Evolutionary conservation across 345 rosid species (phyloP), one percentile per base, ranked within the genome.

Genomic region (Nasturtium officinale): DNA sequence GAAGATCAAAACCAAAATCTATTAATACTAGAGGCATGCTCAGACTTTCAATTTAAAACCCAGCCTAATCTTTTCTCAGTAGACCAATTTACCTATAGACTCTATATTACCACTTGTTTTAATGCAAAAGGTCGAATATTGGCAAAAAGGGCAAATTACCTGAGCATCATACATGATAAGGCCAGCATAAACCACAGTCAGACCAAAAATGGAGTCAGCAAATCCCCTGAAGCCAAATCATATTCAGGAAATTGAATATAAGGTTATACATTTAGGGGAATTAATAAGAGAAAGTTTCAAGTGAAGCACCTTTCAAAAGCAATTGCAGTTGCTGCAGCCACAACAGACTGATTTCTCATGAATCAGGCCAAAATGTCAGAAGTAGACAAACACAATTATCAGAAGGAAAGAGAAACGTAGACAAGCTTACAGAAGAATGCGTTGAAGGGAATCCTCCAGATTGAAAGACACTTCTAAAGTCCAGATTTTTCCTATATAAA

Each of bases 371-470:
- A 68, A 45, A n/a, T 20, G 47, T 73, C 47, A 67, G 65, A 52
- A 51, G 9, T 53, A 75, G 43, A 46, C 40, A 54, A 26, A 33
- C 26, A 16, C 45, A 13, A 48, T 42, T 6, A 43, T 17, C 18
- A 35, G 17, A 40, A 10, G 18, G 13, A 10, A 17, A 17, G 23
- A 73, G 8, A 61, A 16, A 20, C 20, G 30, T 8, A 28, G n/a
- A n/a, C 54, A 35, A 57, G 29, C 73, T 67, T 72, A 78, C 77
- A 54, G 81, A 78, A 0, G 98, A 93, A 85, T 93, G 97, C 35
- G 96, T 82, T 46, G 98, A 93, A 76, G 98, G 98, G 84, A 90
- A 90, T 28, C 98, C 98, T 5, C 98, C 98, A 51, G 98, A 84
- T 61, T 79, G 90, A 32, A 89, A 40, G 2, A 85, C 81, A 56